Evolutionary conservation across 306 rosid species (phyloP).

Genomic region (Biancaea sappan): DNA sequence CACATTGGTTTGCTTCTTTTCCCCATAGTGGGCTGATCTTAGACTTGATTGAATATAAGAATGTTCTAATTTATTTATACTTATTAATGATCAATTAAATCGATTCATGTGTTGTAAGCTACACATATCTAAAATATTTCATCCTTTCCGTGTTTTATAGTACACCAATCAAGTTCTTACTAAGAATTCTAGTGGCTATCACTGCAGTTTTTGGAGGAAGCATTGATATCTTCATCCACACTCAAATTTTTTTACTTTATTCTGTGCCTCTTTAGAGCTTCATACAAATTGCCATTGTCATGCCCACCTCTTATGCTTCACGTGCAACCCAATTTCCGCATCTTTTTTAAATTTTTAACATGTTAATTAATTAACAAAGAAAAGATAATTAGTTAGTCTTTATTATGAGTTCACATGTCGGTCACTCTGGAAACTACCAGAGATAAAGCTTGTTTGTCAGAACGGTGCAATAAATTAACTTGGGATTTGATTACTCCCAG

Average conservation of each 20-base stretch:
- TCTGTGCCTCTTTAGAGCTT: conserved; percentile 19
- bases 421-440: background rate
- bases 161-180: background rate
- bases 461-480: background rate
- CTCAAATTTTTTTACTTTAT: background rate
- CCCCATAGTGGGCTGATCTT: background rate
- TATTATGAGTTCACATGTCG: background rate
- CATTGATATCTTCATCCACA: background rate
- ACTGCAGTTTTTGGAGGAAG: conserved; percentile 17
- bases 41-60: too few species aligned
- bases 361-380: background rate
- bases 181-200: background rate
- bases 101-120: background rate
- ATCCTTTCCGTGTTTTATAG: background rate
- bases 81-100: background rate
- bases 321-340: conserved; percentile 36
- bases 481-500: background rate
- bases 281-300: conserved; percentile 26
- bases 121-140: background rate
- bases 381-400: background rate
- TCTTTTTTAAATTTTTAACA: conserved; percentile 13
- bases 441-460: background rate
- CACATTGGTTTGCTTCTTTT: background rate
- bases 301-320: conserved; percentile 20
- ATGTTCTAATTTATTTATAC: too few species aligned